Percentiles rank a stretch among this genome's conserved stretches.
Conservation (phyloP, 2,329 filamentous ascomycete genomes). For the Aspergillus alliaceus region DNA sequence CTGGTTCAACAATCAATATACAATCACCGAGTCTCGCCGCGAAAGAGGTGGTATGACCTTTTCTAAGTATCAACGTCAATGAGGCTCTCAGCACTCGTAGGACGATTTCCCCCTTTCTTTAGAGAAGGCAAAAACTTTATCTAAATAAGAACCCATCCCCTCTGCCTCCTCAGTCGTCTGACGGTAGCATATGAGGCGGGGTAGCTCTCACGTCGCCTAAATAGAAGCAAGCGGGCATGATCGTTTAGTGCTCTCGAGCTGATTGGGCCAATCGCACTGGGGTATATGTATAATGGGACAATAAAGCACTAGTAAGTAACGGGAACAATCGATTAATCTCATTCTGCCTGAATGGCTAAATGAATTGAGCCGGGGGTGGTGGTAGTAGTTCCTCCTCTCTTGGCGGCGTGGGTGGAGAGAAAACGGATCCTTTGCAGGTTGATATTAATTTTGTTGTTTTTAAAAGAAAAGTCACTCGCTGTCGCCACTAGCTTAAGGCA, state of each 20-base stretch:
- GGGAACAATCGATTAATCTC: not conserved
- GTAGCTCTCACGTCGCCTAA: not conserved
- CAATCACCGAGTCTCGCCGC: not conserved
- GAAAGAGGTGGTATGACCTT: not conserved
- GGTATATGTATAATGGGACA: not conserved
- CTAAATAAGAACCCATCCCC: not conserved
- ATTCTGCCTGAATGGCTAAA: conserved; percentile 12
- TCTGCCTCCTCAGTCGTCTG: conserved; percentile 6
- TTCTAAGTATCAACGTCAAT: not conserved
- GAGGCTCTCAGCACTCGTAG: not conserved
- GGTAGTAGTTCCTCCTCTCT: not conserved
- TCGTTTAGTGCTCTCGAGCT: not conserved
- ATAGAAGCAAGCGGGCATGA: not conserved
- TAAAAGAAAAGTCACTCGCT: not conserved
- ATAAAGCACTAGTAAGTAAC: not conserved
- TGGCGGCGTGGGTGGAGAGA: not conserved
- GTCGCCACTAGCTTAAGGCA: not conserved
- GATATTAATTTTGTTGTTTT: too few relatives aligned
- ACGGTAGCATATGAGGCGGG: conserved; percentile 3
- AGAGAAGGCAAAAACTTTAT: not conserved
- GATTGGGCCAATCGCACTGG: not conserved
- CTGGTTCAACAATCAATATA: not conserved
- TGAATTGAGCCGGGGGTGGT: not conserved
- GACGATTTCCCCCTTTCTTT: not conserved
- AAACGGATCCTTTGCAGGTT: not conserved